Evolutionary conservation across 306 rosid species (phyloP), one percentile per base, ranked within the genome.

Genomic region (Vigna nakashimae): DNA sequence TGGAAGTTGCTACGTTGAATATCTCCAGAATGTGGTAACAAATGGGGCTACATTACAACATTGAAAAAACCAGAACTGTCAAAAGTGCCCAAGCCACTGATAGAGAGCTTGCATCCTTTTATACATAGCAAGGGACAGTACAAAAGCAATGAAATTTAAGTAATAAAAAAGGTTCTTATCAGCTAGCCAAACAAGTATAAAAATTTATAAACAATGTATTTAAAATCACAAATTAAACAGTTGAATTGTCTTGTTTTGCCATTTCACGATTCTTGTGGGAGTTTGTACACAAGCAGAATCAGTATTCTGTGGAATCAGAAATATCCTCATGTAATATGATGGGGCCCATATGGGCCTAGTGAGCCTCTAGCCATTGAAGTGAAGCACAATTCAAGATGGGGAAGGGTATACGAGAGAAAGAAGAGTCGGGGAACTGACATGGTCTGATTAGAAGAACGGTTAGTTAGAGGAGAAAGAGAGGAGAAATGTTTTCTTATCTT

Each of bases 1-100:
- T 87, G 93, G 80, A 92, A 88, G 86, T 81, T 86, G 80, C 96
- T 87, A n/a, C 91, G 93, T 34, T 91, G 90, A 74, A 88, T 77
- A 62, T 90, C 93, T 65, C 90, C 91, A 16, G 74, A 59, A 11
- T 88, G 83, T 6, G 86, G 81, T 32, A 74, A 84, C 72, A 92
- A 45, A 66, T 82, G 89, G 79, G 97, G 97, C 97, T 90, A 53
- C 14, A 53, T 53, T 8, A 60, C 67, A 73, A 62, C 71, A 75
- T 26, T 46, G 51, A 20, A 69, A 57, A 75, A 72, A 56, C n/a
- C 57, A 46, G 42, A 66, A 38, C 30, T 30, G 14, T 50, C n/a
- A 72, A 56, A 22, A 32, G 13, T 13, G 22, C 11, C 62, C 55
- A 63, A 64, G 28, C 46, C 7, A 18, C 49, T 34, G 24, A 65